Conservation (phyloP, 1,139 yeast species). For the Magnusiomyces suaveolens region DNA sequence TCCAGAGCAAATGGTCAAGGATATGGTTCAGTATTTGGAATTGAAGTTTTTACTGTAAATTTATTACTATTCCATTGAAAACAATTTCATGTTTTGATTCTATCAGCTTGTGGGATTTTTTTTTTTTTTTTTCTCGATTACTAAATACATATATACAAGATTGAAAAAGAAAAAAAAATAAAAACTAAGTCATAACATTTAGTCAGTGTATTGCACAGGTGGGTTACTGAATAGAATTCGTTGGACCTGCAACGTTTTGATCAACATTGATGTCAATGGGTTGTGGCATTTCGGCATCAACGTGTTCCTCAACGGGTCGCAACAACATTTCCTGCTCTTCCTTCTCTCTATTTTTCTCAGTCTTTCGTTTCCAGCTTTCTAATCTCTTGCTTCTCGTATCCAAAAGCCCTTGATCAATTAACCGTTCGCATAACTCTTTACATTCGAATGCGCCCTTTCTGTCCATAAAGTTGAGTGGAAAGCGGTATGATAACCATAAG, state of each 20-base stretch:
- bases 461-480: constrained; percentile 73
- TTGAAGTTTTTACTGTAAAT: not conserved
- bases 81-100: not conserved
- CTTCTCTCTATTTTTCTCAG: not conserved
- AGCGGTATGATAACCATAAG: constrained; percentile 80
- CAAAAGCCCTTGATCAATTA: constrained; percentile 21
- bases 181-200: not conserved
- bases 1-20: constrained; percentile 14
- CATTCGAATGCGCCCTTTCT: constrained; percentile 63
- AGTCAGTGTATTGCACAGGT: not conserved
- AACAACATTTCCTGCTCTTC: not conserved
- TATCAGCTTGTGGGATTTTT: too few species aligned
- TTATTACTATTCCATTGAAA: not conserved
- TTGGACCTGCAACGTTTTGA: too few species aligned
- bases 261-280: not conserved
- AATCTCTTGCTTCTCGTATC: constrained; percentile 12
- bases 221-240: too few species aligned
- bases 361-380: constrained; percentile 7
- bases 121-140: too few species aligned
- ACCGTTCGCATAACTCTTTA: constrained; percentile 35
- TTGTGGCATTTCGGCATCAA: not conserved
- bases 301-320: not conserved
- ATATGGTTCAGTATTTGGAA: constrained; percentile 6
- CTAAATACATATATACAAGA: not conserved
- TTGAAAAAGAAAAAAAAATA: too few species aligned